phyloP scores from a whole-genome alignment of 148 eudicot genomes.

The Amaranthus palmeri region DNA sequence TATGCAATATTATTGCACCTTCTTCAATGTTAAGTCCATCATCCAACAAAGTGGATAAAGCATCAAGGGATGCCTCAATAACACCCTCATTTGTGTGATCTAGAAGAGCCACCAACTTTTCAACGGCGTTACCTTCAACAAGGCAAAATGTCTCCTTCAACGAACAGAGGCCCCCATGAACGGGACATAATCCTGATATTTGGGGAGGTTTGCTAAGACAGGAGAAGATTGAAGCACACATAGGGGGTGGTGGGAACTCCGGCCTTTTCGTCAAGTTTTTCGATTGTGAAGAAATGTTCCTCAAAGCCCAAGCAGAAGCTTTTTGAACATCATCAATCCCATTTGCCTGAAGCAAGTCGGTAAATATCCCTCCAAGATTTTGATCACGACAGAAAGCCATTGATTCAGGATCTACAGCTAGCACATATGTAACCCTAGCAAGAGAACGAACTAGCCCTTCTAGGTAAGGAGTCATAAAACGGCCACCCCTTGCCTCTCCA shows the following conservation, averaged over 20 bases:
- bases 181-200: slow-evolving; percentile 49
- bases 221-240: slow-evolving; percentile 47
- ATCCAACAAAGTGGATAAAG: slow-evolving; percentile 66
- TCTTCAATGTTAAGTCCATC: slow-evolving; percentile 64
- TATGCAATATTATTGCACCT: slow-evolving; percentile 47
- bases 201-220: slow-evolving; percentile 64
- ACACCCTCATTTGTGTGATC: slow-evolving; percentile 78
- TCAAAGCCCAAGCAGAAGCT: slow-evolving; percentile 77
- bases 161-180: slow-evolving; percentile 69
- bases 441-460: slow-evolving; percentile 85
- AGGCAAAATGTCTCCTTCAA: slow-evolving; percentile 66
- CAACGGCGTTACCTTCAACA: slow-evolving; percentile 62
- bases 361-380: slow-evolving; percentile 49
- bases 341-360: slow-evolving; percentile 58
- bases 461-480: slow-evolving; percentile 68
- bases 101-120: slow-evolving; percentile 63
- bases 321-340: slow-evolving; percentile 81
- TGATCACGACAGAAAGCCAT: slow-evolving; percentile 53
- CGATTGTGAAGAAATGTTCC: slow-evolving; percentile 58
- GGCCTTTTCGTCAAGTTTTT: slow-evolving; percentile 52
- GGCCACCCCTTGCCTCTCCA: slow-evolving; percentile 61
- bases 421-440: slow-evolving; percentile 58
- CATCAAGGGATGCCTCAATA: slow-evolving; percentile 84
- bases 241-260: slow-evolving; percentile 44
- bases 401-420: slow-evolving; percentile 50